Base-by-base conservation (phyloP, 345 rosid species). In the Physaria fendleri region DNA sequence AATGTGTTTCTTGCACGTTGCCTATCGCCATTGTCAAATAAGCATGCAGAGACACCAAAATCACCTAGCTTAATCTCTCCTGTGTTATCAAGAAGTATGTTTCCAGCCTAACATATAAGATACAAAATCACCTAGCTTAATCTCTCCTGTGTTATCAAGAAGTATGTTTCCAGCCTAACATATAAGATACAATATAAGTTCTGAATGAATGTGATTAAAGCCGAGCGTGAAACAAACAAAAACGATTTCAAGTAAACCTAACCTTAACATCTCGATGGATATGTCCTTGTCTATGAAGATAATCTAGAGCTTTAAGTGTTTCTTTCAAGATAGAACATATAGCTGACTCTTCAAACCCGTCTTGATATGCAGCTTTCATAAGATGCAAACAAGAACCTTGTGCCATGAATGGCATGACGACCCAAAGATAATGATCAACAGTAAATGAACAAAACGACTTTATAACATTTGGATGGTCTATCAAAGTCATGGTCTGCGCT, bases 311-410 rank as follows among this genome's bases (percentile, higher is more conserved):
- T 71, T 84, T 89, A 59, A 93, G 74, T 25, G 85, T 78, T 67
- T 93, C 95, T 35, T 83, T 83, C 17, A 93, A 78, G 63, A 89
- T 50, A 12, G 90, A 89, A 34, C 97, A 93, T 54, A 93, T 93
- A 56, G 80, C 88, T 2, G 54, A 63, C 77, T 93, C 99, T 81
- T 93, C 97, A 43, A 93, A 89, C 13, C 99, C 99, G 66, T 89
- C 97, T 8, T 97, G 92, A 67, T 83, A 77, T 3, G 91, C 94
- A 18, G 95, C 88, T 68, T 93, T 93, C 78, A 93, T 66, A 39
- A 93, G 87, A 71, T 93, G 99, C 66, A 89, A 90, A 59, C 95
- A 93, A 15, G 99, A 93, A 9, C 99, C 99, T n/a, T 95, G 97
- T 18, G 97, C 75, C 99, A 93, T 93, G 73, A 69, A 93, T 25